Evolutionary conservation across 352 stramenopile genomes (phyloP).

Genomic region (Pythium graminicola): DNA sequence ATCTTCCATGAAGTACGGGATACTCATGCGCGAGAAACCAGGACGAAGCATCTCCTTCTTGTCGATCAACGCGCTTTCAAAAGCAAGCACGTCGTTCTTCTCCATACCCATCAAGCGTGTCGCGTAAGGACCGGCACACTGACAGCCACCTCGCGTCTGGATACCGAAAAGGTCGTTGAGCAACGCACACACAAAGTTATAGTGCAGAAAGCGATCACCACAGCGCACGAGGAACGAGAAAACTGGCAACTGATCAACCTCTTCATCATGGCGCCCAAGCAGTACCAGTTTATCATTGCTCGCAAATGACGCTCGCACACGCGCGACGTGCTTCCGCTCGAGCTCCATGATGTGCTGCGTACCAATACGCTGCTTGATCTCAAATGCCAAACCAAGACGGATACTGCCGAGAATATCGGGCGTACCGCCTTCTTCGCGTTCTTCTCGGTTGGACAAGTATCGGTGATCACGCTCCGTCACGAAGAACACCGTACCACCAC

Average conservation of each 20-base stretch:
- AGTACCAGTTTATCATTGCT: constrained; percentile 65
- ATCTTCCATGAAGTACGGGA: constrained; percentile 69
- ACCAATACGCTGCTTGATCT: constrained; percentile 67
- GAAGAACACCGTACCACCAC: constrained; percentile 44
- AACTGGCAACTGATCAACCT: constrained; percentile 61
- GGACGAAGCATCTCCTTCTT: constrained; percentile 89
- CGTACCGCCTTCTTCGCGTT: constrained; percentile 94
- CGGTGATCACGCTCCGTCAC: constrained; percentile 39
- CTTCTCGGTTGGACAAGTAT: constrained; percentile 84
- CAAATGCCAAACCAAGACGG: constrained; percentile 80
- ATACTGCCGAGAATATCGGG: constrained; percentile 91
- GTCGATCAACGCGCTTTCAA: constrained; percentile 83
- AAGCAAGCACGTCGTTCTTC: constrained; percentile 40
- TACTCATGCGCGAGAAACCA: constrained; percentile 89
- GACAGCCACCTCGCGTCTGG: constrained; percentile 59
- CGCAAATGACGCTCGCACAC: constrained; percentile 27
- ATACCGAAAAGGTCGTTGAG: constrained; percentile 98
- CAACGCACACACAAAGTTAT: constrained; percentile 94
- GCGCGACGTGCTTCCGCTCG: constrained; percentile 27
- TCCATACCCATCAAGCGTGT: constrained; percentile 85
- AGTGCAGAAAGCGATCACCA: constrained; percentile 88
- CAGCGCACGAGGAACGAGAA: constrained; percentile 90
- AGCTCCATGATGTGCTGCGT: constrained; percentile 30
- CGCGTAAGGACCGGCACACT: constrained; percentile 86
- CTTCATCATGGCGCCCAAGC: constrained; percentile 51